Evolutionary conservation across 495 filamentous ascomycete species (phyloP), one percentile per base, ranked within the genome.

Genomic region (Physcia stellaris): DNA sequence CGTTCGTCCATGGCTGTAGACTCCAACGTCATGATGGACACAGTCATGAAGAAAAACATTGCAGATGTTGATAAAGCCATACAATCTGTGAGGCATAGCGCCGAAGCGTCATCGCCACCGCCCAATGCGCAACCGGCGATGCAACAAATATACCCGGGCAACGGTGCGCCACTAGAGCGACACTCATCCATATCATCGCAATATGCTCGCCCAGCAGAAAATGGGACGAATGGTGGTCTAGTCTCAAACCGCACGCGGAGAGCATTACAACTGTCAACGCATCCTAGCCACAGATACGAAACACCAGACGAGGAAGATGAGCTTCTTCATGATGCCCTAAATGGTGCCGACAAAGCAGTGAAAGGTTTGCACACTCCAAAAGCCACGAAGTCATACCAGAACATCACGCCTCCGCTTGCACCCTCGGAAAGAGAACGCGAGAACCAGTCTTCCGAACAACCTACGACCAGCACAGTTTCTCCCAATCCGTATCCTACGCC

Each of bases 251-350:
- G 88, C 42, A 94, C 86, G 7, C 70, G 90, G 42, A 71, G 87
- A 45, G 79, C 83, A 18, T 65, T 88, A 50, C 81, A 86, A 42
- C 67, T 76, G 42, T 77, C 84, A 22, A 76, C 75, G 18, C 74
- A 85, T 42, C 78, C 76, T 11, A 64, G 66, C 34, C 81, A 88
- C 49, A 72, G 71, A 35, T 93, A 95, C 52, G 92, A 96, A 58
- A 92, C 86, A 3, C 84, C 92, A 1, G 86, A 94, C 52, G 90
- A 99, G 57, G 86, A 96, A 50, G 90, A 96, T 45, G 90, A 99
- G 57, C 71, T 98, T 10, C 65, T 94, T 9, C 86, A 94, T 50
- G 90, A 96, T 58, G 88, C 67, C 17, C 55, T 80, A 13, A 61
- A 67, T 35, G 75, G 73, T 31, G 68, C 74, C 32, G 68, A 70